phyloP scores from a whole-genome alignment of 805 yeast species.

The Myxozyma nipponensis region DNA sequence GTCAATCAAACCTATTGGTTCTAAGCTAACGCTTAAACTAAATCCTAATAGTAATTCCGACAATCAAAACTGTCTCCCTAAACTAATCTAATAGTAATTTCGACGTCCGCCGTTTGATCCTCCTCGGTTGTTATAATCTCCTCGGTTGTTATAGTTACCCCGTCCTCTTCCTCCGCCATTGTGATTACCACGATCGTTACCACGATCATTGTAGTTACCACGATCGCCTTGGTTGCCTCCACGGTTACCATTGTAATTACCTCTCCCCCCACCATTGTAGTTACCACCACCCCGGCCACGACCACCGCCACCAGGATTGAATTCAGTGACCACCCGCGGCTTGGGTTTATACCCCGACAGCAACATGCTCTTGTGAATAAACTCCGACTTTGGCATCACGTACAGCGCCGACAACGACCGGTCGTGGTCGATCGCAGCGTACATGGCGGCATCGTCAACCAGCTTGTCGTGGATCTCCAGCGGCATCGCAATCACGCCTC shows the following conservation, averaged over 20 bases:
- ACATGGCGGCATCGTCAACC: constrained; percentile 9
- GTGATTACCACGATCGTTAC: not conserved
- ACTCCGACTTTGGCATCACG: constrained; percentile 54
- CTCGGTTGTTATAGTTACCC: no score
- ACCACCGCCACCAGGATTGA: constrained; percentile 40
- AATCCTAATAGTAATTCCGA: no score
- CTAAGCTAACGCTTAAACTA: no score
- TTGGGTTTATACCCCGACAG: constrained; percentile 73
- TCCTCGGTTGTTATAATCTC: no score
- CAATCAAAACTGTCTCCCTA: no score
- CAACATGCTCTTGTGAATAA: constrained; percentile 71
- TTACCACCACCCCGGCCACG: not conserved
- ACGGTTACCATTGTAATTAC: not conserved
- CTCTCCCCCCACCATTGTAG: constrained; percentile 1
- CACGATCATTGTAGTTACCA: no score
- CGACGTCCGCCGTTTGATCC: no score
- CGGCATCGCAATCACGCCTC: constrained; percentile 19
- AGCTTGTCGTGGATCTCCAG: constrained; percentile 10
- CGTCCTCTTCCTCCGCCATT: not conserved
- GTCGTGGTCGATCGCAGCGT: constrained; percentile 42
- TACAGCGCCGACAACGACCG: constrained; percentile 49
- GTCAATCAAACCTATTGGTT: no score
- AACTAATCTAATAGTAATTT: no score
- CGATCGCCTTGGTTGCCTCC: not conserved
- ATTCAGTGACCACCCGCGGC: constrained; percentile 55